Conservation (phyloP, 352 stramenopile genomes). For the Globisporangium abappressorium region DNA sequence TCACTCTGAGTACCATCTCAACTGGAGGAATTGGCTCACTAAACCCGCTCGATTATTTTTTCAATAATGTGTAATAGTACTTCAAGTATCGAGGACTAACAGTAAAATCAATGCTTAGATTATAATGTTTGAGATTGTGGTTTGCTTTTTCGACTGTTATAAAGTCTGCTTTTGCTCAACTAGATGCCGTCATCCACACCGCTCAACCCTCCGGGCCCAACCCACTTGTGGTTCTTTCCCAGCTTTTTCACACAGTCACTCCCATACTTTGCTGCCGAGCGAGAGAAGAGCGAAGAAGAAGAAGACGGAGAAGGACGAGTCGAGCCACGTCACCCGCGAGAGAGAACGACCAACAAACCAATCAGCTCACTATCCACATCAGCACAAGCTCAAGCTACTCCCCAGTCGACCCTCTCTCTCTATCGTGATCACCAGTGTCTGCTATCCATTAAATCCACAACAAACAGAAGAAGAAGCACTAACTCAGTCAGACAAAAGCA, state of each 20-base stretch:
- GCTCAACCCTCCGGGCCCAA: neutral
- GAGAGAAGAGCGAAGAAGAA: constrained; percentile 5
- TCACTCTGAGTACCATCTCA: neutral
- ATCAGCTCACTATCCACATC: neutral
- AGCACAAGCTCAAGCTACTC: neutral
- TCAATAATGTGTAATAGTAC: neutral
- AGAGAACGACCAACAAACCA: neutral
- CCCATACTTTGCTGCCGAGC: neutral
- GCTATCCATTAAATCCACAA: neutral
- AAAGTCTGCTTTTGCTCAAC: no score
- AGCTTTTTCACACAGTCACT: neutral
- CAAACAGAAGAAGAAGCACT: neutral
- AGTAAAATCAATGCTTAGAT: no score
- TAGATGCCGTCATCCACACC: no score
- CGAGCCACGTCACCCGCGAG: neutral
- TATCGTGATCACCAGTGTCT: neutral
- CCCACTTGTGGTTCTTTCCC: neutral
- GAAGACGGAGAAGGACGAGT: neutral
- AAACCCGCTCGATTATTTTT: neutral
- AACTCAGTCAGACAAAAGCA: neutral
- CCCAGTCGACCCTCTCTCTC: neutral
- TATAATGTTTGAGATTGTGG: no score
- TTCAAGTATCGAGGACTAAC: no score
- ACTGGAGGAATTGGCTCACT: neutral
- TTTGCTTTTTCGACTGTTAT: no score